These are phyloP conservation scores for Haberlea rhodopensis DNA, from an alignment of 257 asterid genomes.

Conservation along the genomic window DNA sequence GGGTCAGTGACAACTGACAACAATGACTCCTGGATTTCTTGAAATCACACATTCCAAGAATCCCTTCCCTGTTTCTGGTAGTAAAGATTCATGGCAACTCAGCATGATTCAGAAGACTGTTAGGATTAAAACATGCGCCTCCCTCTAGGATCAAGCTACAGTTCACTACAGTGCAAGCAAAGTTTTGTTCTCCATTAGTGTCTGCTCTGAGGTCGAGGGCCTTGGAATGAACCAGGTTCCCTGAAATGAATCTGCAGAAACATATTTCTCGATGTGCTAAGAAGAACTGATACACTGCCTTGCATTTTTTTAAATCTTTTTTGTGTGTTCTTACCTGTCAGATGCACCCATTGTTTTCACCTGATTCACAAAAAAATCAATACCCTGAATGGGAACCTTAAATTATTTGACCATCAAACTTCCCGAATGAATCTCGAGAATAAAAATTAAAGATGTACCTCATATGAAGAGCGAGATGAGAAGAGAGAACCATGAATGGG, in stretches of 20 bases:
- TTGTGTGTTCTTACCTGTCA: slow-evolving; percentile 27
- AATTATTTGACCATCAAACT: background rate
- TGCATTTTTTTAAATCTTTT: background rate
- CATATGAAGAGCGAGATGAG: slow-evolving; percentile 5
- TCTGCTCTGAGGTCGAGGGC: slow-evolving; percentile 30
- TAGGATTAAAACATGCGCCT: slow-evolving; percentile 35
- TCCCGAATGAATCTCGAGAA: background rate
- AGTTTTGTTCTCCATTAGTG: slow-evolving; percentile 31
- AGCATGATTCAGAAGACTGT: slow-evolving; percentile 31
- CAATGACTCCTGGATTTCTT: slow-evolving; percentile 29
- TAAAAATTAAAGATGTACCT: slow-evolving; percentile 21
- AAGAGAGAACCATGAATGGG: slow-evolving; percentile 14
- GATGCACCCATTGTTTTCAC: slow-evolving; percentile 24
- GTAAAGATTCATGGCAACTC: slow-evolving; percentile 41
- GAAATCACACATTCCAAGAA: slow-evolving; percentile 45
- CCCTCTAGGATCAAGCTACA: slow-evolving; percentile 32
- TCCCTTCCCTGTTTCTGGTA: slow-evolving; percentile 36
- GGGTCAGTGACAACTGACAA: slow-evolving; percentile 42
- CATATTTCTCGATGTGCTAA: background rate
- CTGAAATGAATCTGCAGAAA: slow-evolving; percentile 9
- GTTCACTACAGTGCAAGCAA: slow-evolving; percentile 30
- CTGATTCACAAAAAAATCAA: slow-evolving; percentile 3
- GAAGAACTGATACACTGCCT: background rate
- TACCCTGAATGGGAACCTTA: no score
- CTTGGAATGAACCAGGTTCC: slow-evolving; percentile 38